These are phyloP conservation scores for Isoetes taiwanensis DNA, from an alignment of 75 land plant genomes.

Conservation along the genomic window DNA sequence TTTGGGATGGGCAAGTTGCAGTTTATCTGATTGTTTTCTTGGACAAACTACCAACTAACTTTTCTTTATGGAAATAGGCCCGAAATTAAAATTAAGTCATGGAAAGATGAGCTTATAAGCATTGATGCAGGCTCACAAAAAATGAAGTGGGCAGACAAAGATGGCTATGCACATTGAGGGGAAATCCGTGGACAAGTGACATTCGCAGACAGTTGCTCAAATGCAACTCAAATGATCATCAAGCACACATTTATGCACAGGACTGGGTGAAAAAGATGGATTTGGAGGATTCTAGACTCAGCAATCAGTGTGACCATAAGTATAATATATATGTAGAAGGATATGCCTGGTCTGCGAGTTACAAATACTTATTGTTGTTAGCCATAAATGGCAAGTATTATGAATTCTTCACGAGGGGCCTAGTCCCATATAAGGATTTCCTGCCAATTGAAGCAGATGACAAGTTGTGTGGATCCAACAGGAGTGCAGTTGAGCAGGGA, in stretches of 20 bases:
- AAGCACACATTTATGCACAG: too few species aligned
- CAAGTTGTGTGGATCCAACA: conserved; percentile 41
- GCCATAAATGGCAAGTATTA: conserved; percentile 24
- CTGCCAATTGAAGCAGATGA: conserved; percentile 40
- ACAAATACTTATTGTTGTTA: conserved; percentile 50
- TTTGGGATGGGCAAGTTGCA: too few species aligned
- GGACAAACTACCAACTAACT: not conserved
- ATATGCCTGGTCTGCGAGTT: conserved; percentile 60
- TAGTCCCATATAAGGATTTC: conserved; percentile 44
- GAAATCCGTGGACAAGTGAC: too few species aligned
- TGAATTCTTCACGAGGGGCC: conserved; percentile 48
- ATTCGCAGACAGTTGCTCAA: too few species aligned
- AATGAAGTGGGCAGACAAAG: too few species aligned
- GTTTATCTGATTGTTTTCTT: not conserved
- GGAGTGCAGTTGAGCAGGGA: conserved; percentile 60
- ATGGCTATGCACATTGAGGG: too few species aligned
- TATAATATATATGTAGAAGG: conserved; percentile 71
- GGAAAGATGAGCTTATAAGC: conserved; percentile 30
- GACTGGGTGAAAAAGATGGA: too few species aligned
- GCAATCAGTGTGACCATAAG: too few species aligned
- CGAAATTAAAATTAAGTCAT: conserved; percentile 40
- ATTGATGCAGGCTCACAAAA: too few species aligned
- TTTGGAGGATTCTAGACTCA: too few species aligned
- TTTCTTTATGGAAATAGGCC: too few species aligned
- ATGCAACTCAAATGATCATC: too few species aligned